Percentiles rank a stretch among this genome's conserved stretches.
These are phyloP conservation scores for Bacidia gigantensis DNA, from an alignment of 495 filamentous ascomycete species.

Conservation along the genomic window DNA sequence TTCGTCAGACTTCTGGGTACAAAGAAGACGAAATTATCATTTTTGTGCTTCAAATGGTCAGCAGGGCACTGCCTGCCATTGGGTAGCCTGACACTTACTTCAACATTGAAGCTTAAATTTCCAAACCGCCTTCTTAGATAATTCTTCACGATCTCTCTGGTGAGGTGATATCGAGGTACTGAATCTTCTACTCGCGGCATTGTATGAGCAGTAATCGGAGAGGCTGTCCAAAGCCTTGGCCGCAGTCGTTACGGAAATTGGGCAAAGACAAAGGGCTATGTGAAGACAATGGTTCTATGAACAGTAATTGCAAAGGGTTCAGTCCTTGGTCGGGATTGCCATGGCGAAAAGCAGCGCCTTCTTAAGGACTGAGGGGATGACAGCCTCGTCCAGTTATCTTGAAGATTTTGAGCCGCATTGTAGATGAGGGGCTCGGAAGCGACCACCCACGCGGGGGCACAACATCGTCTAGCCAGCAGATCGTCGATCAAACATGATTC, in stretches of 20 bases:
- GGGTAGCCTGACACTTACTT: background rate
- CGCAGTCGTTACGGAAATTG: too few relatives aligned
- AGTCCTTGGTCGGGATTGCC: background rate
- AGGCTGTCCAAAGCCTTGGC: background rate
- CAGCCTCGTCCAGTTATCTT: background rate
- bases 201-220: background rate
- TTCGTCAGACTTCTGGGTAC: background rate
- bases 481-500: background rate
- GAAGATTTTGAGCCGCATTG: background rate
- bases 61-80: background rate
- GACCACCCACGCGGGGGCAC: background rate
- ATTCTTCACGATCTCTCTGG: background rate
- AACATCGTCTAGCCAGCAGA: background rate
- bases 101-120: background rate
- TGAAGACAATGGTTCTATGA: too few relatives aligned
- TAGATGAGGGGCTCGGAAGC: background rate
- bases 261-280: too few relatives aligned
- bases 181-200: background rate
- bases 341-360: background rate
- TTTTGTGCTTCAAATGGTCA: background rate
- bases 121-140: background rate
- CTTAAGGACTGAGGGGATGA: too few relatives aligned
- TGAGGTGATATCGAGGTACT: background rate
- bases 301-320: background rate
- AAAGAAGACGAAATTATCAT: conserved; percentile 1